Conservation (phyloP, 2,329 filamentous ascomycete genomes). For the Didymella exigua region DNA sequence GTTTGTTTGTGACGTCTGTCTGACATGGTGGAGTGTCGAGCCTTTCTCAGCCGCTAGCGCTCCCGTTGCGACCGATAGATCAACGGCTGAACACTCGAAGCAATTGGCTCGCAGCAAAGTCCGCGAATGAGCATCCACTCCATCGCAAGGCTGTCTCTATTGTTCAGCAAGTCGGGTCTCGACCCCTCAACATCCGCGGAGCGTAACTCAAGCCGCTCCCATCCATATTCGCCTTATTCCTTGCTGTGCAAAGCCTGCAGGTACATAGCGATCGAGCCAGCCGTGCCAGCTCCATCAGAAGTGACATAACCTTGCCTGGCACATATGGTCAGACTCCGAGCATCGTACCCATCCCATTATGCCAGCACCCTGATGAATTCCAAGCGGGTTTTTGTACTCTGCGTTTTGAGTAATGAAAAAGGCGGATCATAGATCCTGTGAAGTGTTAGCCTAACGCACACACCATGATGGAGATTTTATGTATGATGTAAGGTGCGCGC, state of each 20-base stretch:
- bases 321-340: neutral
- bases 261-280: slow-evolving; percentile 9
- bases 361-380: neutral
- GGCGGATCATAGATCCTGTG: neutral
- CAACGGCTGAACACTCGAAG: neutral
- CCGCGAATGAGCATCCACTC: neutral
- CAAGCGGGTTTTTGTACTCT: neutral
- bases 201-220: neutral
- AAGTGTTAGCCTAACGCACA: neutral
- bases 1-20: slow-evolving; percentile 38
- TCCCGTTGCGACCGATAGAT: slow-evolving; percentile 9
- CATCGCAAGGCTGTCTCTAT: neutral
- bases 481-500: slow-evolving; percentile 14
- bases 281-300: neutral
- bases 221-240: neutral
- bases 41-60: slow-evolving; percentile 31
- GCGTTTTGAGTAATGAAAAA: neutral
- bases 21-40: slow-evolving; percentile 35
- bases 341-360: neutral
- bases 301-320: neutral
- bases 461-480: neutral
- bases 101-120: neutral
- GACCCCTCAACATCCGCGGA: slow-evolving; percentile 9
- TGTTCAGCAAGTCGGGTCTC: slow-evolving; percentile 12
- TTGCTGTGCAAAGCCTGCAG: slow-evolving; percentile 7